Conservation (phyloP, 2,329 filamentous ascomycete species). For the Trichoderma koningii region DNA sequence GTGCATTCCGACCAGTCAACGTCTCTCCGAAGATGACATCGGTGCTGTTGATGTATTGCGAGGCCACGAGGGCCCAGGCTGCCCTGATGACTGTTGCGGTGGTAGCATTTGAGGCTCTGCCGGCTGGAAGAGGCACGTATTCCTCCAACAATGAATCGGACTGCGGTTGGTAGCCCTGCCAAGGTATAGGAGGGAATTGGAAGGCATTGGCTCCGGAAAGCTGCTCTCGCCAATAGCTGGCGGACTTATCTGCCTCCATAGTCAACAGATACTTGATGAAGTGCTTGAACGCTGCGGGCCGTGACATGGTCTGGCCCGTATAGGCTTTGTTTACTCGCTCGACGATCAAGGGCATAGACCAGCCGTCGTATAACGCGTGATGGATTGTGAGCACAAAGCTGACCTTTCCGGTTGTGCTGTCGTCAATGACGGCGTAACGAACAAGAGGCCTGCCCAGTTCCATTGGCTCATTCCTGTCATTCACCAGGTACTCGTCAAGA, state of each 20-base stretch:
- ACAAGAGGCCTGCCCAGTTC: constrained; percentile 50
- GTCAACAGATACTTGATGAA: constrained; percentile 52
- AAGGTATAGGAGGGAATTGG: constrained; percentile 53
- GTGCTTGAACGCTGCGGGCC: constrained; percentile 49
- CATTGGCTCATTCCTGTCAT: constrained; percentile 46
- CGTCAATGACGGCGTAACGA: constrained; percentile 48
- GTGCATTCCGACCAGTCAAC: constrained; percentile 57
- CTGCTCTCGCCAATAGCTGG: constrained; percentile 51
- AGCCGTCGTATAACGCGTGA: constrained; percentile 60
- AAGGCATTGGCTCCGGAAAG: constrained; percentile 48
- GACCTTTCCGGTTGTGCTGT: constrained; percentile 37
- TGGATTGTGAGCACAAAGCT: constrained; percentile 58
- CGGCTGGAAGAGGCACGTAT: constrained; percentile 47
- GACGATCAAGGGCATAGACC: constrained; percentile 55
- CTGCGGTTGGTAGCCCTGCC: constrained; percentile 50
- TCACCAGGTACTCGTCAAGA: constrained; percentile 45
- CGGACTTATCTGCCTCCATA: constrained; percentile 45
- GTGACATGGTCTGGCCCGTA: constrained; percentile 36
- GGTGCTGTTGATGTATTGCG: constrained; percentile 52
- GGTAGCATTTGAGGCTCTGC: constrained; percentile 47
- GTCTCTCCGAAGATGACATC: constrained; percentile 63
- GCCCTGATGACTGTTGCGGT: constrained; percentile 59
- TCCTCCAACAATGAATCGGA: constrained; percentile 57
- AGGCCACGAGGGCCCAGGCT: constrained; percentile 59
- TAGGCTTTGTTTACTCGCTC: constrained; percentile 52